These are phyloP conservation scores for Hylodesmum podocarpum DNA, from an alignment of 306 rosid genomes.

Conservation along the genomic window DNA sequence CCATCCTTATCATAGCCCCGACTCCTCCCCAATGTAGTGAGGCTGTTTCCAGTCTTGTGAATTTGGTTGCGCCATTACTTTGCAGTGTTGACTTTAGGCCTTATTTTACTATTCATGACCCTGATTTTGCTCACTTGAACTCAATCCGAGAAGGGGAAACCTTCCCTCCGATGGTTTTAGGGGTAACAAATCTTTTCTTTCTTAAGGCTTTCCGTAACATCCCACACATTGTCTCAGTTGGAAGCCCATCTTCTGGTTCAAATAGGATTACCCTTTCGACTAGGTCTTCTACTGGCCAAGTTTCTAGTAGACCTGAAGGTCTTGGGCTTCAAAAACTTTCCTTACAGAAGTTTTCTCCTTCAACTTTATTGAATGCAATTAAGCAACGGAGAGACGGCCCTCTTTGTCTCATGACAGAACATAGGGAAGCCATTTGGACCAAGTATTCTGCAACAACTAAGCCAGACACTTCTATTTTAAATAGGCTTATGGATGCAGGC, in stretches of 20 bases:
- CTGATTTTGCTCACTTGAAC: conserved; percentile 68
- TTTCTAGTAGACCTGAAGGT: conserved; percentile 51
- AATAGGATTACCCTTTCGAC: conserved; percentile 47
- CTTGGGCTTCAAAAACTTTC: conserved; percentile 70
- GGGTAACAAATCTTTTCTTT: conserved; percentile 91
- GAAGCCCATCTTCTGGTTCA: conserved; percentile 65
- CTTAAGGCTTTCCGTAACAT: conserved; percentile 72
- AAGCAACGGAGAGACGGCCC: conserved; percentile 85
- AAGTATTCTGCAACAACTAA: conserved; percentile 70
- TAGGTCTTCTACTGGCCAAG: conserved; percentile 59
- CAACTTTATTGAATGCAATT: conserved; percentile 69
- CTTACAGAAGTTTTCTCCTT: conserved; percentile 70
- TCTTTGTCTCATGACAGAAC: conserved; percentile 93
- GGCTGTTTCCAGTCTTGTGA: conserved; percentile 91
- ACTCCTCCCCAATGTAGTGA: conserved; percentile 90
- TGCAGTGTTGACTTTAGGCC: conserved; percentile 86
- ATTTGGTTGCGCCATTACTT: conserved; percentile 84
- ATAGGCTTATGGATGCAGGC: conserved; percentile 87
- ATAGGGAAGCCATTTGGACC: conserved; percentile 92
- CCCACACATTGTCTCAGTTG: conserved; percentile 82
- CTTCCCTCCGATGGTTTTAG: conserved; percentile 80
- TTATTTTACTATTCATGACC: conserved; percentile 87
- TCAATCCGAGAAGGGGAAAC: conserved; percentile 63
- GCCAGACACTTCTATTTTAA: conserved; percentile 79
- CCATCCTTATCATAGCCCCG: conserved; percentile 80